These are phyloP conservation scores for Acanthamoeba lenticulata DNA, from an alignment of 208 protist species.

Conservation along the genomic window DNA sequence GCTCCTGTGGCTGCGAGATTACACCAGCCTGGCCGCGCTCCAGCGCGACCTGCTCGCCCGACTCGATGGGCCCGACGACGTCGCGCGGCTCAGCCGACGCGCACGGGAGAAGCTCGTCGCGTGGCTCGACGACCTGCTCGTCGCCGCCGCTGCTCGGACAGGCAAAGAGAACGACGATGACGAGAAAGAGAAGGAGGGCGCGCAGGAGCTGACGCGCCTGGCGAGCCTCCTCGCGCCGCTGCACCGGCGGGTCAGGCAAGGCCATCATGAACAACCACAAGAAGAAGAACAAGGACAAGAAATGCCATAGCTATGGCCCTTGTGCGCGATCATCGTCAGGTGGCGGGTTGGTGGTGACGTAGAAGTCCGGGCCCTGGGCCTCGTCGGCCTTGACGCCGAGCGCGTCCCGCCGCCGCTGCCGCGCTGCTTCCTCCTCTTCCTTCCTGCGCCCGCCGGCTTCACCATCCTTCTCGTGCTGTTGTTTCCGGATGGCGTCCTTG, in stretches of 20 bases:
- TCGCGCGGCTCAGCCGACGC: background rate
- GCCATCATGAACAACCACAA: background rate
- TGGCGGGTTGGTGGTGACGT: background rate
- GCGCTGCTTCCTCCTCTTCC: background rate
- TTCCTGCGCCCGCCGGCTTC: background rate
- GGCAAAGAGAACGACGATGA: background rate
- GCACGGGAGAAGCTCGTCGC: background rate
- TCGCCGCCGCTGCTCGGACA: background rate
- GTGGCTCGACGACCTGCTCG: background rate
- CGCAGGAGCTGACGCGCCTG: background rate
- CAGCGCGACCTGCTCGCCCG: background rate
- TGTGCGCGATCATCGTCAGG: background rate
- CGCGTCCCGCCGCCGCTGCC: background rate
- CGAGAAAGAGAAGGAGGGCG: background rate
- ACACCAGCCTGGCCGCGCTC: background rate
- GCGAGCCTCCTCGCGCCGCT: background rate
- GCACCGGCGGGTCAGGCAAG: background rate
- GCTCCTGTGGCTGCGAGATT: background rate
- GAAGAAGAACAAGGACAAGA: background rate
- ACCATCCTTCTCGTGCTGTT: too few relatives aligned
- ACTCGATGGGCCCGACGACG: background rate
- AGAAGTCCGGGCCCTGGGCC: background rate
- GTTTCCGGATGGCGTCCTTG: constrained; percentile 1
- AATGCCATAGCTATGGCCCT: background rate
- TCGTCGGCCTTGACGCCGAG: background rate